Percentiles rank a stretch among this genome's conserved stretches.
Evolutionary conservation across 805 yeast genomes (phyloP).

Genomic region (Pichia cephalocereana): DNA sequence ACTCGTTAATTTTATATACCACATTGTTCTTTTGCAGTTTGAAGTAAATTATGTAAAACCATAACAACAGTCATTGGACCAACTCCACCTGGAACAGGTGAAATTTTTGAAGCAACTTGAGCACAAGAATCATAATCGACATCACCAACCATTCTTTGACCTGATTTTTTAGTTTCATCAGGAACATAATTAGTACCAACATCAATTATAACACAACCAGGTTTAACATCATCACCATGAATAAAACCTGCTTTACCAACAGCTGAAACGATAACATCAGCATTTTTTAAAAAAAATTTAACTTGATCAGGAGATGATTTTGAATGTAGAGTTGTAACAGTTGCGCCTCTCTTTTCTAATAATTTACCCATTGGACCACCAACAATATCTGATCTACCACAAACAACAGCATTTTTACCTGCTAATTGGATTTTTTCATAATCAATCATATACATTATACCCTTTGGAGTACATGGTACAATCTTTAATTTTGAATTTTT

Average conservation of each 20-base stretch:
- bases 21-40: conserved; percentile 47
- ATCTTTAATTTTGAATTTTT: conserved; percentile 76
- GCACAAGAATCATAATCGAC: conserved; percentile 71
- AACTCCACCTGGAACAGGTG: conserved; percentile 99
- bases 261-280: conserved; percentile 89
- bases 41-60: conserved; percentile 75
- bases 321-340: conserved; percentile 84
- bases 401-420: conserved; percentile 84
- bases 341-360: conserved; percentile 69
- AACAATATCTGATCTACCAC: conserved; percentile 94
- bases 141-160: conserved; percentile 87
- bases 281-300: conserved; percentile 42
- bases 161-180: conserved; percentile 66
- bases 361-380: conserved; percentile 89
- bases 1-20: conserved; percentile 9
- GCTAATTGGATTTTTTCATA: conserved; percentile 54
- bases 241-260: conserved; percentile 81
- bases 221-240: conserved; percentile 81
- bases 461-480: conserved; percentile 94
- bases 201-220: conserved; percentile 79
- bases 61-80: conserved; percentile 99
- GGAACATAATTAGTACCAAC: conserved; percentile 90
- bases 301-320: conserved; percentile 52
- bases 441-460: conserved; percentile 73
- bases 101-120: conserved; percentile 56